Conservation (phyloP, 768 basidiomycete genomes). For the Rhodotorula paludigena region DNA sequence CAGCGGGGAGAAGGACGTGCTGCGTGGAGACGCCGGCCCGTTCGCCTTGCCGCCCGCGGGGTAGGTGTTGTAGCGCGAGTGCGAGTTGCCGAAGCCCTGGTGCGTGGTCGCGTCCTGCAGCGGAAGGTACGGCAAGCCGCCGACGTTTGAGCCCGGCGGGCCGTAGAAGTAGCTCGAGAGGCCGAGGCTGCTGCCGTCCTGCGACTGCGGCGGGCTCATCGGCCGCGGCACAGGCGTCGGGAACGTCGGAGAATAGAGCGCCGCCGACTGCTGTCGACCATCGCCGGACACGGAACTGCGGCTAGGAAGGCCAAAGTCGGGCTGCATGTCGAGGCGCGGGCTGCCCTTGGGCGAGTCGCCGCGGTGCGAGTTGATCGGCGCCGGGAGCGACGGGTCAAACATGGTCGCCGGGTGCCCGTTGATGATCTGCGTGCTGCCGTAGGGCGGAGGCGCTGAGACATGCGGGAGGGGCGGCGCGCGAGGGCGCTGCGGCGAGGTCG, state of each 20-base stretch:
- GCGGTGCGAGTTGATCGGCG: constrained; percentile 31
- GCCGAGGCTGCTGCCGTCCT: too few species aligned
- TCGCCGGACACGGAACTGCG: too few species aligned
- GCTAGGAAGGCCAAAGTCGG: constrained; percentile 25
- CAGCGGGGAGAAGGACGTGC: constrained; percentile 18
- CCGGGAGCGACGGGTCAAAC: constrained; percentile 10
- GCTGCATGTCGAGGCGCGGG: constrained; percentile 11
- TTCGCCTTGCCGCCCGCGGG: neutral
- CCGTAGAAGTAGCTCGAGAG: constrained; percentile 12
- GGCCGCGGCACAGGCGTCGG: constrained; percentile 9
- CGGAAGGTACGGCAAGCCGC: constrained; percentile 12
- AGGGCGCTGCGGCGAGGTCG: constrained; percentile 30
- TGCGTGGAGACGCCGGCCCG: neutral
- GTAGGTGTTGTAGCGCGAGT: constrained; percentile 19
- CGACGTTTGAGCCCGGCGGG: neutral
- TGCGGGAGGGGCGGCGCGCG: constrained; percentile 13
- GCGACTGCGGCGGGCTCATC: constrained; percentile 8
- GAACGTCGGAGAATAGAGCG: constrained; percentile 23
- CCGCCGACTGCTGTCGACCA: constrained; percentile 1
- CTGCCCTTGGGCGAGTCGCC: neutral
- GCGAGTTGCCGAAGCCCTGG: neutral
- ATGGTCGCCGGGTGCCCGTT: constrained; percentile 21
- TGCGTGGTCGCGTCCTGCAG: constrained; percentile 12
- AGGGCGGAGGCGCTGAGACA: neutral
- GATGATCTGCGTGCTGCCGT: constrained; percentile 2